These are phyloP conservation scores for Aspergillus biplanus DNA, from an alignment of 495 filamentous ascomycete species.

Conservation along the genomic window DNA sequence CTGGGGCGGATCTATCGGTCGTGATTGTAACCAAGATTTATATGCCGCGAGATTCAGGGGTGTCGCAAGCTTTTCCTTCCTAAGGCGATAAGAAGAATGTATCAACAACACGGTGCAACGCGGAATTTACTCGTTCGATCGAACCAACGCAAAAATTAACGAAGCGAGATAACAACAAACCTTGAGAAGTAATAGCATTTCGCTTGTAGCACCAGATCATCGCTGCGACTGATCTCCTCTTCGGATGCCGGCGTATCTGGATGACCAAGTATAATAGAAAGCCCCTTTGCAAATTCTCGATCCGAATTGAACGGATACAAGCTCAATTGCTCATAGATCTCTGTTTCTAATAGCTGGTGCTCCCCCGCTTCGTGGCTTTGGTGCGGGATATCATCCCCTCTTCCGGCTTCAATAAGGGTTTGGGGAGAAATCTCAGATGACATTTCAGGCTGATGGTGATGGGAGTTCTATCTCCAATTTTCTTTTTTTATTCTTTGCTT, in stretches of 20 bases:
- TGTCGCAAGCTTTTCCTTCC: constrained; percentile 44
- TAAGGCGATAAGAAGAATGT: constrained; percentile 20
- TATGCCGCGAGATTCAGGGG: constrained; percentile 47
- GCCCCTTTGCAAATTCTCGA: constrained; percentile 51
- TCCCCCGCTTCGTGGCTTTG: not conserved
- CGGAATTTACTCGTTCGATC: not conserved
- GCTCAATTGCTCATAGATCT: constrained; percentile 35
- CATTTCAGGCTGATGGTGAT: not conserved
- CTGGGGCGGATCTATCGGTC: constrained; percentile 9
- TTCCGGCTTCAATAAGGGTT: not conserved
- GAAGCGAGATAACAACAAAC: constrained; percentile 28
- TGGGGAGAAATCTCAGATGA: constrained; percentile 9
- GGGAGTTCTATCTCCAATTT: not conserved
- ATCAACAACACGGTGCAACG: constrained; percentile 7
- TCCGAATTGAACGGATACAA: constrained; percentile 48
- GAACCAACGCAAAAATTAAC: not conserved
- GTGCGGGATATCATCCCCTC: too few species aligned
- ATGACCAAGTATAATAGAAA: constrained; percentile 53
- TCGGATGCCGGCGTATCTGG: constrained; percentile 43
- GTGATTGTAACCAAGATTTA: constrained; percentile 44
- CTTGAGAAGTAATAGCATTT: constrained; percentile 59
- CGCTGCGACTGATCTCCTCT: constrained; percentile 42
- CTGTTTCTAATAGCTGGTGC: constrained; percentile 4
- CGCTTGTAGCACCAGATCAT: constrained; percentile 53
- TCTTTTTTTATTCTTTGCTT: not conserved